phyloP scores from a whole-genome alignment of 768 basidiomycete genomes.

The Xanthoconium purpureum region DNA sequence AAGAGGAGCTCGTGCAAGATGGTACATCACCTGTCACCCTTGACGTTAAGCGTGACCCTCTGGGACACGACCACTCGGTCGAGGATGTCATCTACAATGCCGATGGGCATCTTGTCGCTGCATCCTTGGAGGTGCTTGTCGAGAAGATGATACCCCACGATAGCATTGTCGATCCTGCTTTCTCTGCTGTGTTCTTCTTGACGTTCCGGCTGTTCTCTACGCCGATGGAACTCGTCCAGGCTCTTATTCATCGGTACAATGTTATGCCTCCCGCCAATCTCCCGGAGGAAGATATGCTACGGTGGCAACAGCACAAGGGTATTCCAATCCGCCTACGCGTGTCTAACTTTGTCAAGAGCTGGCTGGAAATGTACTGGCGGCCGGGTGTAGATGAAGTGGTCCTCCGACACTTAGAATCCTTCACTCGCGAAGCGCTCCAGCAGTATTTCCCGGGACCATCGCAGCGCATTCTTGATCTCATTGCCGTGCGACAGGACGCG shows the following conservation, averaged over 20 bases:
- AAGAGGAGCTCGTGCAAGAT: constrained; percentile 55
- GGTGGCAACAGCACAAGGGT: constrained; percentile 87
- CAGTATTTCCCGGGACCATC: constrained; percentile 66
- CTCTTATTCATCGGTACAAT: constrained; percentile 81
- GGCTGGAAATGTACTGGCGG: constrained; percentile 92
- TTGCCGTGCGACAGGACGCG: constrained; percentile 52
- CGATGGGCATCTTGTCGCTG: constrained; percentile 88
- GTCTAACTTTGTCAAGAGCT: constrained; percentile 89
- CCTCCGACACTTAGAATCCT: constrained; percentile 52
- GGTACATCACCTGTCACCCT: constrained; percentile 49
- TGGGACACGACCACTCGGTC: constrained; percentile 72
- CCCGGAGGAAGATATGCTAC: constrained; percentile 54
- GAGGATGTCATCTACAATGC: constrained; percentile 88
- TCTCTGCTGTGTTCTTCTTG: constrained; percentile 88
- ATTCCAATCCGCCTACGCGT: constrained; percentile 88
- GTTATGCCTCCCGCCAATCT: constrained; percentile 60
- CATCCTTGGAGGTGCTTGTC: constrained; percentile 84
- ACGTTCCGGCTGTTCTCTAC: constrained; percentile 92
- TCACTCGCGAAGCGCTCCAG: constrained; percentile 60
- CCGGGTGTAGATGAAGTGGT: constrained; percentile 68
- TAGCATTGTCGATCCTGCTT: constrained; percentile 81
- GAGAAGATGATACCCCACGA: constrained; percentile 98
- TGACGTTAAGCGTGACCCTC: constrained; percentile 36
- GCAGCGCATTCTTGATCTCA: constrained; percentile 68
- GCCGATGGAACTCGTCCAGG: constrained; percentile 70